Conservation (phyloP, 805 yeast species). For the Limtongia smithiae region DNA sequence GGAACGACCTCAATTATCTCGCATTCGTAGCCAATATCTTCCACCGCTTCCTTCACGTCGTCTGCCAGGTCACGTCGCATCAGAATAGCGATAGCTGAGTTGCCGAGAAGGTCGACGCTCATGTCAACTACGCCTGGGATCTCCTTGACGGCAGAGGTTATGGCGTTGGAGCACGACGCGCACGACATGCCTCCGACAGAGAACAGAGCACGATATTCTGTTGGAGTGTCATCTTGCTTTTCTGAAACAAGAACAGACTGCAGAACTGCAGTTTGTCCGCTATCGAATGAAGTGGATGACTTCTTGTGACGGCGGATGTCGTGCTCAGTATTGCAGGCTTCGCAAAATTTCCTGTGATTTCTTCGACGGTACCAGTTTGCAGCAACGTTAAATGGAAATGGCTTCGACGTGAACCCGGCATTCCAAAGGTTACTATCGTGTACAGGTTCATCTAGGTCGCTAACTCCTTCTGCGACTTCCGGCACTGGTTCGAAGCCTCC, state of each 20-base stretch:
- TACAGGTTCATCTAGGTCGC: slow-evolving; percentile 1
- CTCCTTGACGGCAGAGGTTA: slow-evolving; percentile 43
- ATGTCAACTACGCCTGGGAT: slow-evolving; percentile 39
- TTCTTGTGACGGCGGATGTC: slow-evolving; percentile 2
- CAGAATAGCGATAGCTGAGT: slow-evolving; percentile 52
- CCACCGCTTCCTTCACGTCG: slow-evolving; percentile 46
- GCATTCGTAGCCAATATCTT: slow-evolving; percentile 49
- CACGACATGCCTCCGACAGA: slow-evolving; percentile 68
- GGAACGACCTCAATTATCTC: slow-evolving; percentile 59
- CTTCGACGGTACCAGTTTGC: slow-evolving; percentile 26
- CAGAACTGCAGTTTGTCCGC: background rate
- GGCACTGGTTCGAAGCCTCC: slow-evolving; percentile 30
- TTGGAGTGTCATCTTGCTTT: slow-evolving; percentile 30
- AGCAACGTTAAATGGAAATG: slow-evolving; percentile 20
- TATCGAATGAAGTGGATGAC: background rate
- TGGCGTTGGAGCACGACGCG: slow-evolving; percentile 53
- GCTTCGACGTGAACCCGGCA: slow-evolving; percentile 19
- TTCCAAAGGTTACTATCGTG: background rate
- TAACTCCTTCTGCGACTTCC: no score
- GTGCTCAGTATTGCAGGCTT: slow-evolving; percentile 22
- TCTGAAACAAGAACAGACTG: background rate
- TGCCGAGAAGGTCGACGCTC: slow-evolving; percentile 51
- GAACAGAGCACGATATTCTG: slow-evolving; percentile 49
- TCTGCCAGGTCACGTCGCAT: slow-evolving; percentile 50
- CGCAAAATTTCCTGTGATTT: slow-evolving; percentile 22